Percentiles rank a stretch among this genome's conserved stretches.
Evolutionary conservation across 176 grass and related monocot species (phyloP).

Genomic region (Eragrostis curvula): DNA sequence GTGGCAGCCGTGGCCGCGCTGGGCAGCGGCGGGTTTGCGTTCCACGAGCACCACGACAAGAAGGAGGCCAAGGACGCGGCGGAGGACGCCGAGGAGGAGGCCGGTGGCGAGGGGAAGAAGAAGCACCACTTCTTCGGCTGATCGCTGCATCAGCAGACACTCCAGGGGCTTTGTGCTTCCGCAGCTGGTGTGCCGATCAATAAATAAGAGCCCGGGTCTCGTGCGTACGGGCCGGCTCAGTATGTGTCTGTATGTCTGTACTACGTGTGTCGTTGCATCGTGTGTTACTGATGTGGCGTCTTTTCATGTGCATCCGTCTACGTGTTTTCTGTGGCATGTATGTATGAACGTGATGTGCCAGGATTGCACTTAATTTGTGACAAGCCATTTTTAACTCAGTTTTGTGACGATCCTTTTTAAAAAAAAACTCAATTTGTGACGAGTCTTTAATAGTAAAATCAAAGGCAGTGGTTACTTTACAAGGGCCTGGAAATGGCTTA

Average conservation of each 20-base stretch:
- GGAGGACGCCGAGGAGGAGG: conserved; percentile 54
- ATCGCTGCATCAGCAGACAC: background rate
- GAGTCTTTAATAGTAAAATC: too few species aligned
- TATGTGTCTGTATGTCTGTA: background rate
- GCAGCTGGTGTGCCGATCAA: background rate
- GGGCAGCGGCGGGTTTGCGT: conserved; percentile 69
- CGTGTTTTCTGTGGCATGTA: background rate
- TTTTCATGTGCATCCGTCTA: background rate
- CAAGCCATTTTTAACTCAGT: too few species aligned
- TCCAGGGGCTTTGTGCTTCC: background rate
- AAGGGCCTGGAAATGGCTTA: too few species aligned
- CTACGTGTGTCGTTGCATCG: background rate
- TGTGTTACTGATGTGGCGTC: background rate
- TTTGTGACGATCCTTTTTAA: too few species aligned
- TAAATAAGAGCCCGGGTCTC: background rate
- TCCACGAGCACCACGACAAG: conserved; percentile 89
- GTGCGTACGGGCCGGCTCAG: conserved; percentile 13
- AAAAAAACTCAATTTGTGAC: too few species aligned
- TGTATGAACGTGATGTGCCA: background rate
- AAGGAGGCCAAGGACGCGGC: conserved; percentile 55
- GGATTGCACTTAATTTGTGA: background rate
- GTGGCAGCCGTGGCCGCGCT: conserved; percentile 60
- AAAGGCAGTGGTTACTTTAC: too few species aligned
- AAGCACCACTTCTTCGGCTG: conserved; percentile 71
- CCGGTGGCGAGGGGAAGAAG: conserved; percentile 62